Conservation (phyloP, 2,329 filamentous ascomycete genomes). For the Aureobasidium sp. region DNA sequence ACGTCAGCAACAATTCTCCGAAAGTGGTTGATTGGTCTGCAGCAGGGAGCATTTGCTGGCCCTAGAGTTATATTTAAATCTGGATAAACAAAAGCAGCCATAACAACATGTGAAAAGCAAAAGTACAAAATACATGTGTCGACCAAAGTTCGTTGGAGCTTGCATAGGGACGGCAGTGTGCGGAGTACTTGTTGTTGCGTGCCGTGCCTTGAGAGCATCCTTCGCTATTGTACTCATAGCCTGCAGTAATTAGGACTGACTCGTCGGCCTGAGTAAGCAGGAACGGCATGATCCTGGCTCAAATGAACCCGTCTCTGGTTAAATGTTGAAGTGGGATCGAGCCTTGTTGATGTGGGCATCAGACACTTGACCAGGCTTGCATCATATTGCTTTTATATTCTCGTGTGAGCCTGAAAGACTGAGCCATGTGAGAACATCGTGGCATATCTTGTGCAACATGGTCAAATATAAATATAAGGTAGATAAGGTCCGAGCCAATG, state of each 20-base stretch:
- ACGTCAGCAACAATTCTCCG: constrained; percentile 12
- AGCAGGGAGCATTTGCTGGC: not conserved
- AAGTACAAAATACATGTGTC: constrained; percentile 10
- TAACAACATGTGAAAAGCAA: not conserved
- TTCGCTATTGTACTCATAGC: not conserved
- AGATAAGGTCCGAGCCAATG: constrained; percentile 1
- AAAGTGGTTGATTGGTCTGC: not conserved
- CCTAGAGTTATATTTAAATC: constrained; percentile 3
- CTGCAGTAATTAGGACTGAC: not conserved
- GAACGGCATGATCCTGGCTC: not conserved
- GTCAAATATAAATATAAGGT: constrained; percentile 4
- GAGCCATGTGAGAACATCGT: not conserved
- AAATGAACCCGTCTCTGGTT: not conserved
- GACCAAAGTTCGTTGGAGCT: constrained; percentile 6
- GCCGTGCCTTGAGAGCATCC: constrained; percentile 5
- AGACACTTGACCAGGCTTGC: not conserved
- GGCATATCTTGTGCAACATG: constrained; percentile 5
- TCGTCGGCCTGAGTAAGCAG: not conserved
- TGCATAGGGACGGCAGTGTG: not conserved
- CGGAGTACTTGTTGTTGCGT: not conserved
- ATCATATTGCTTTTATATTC: not conserved
- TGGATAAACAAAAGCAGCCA: not conserved
- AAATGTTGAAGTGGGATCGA: not conserved
- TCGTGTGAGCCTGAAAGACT: not conserved
- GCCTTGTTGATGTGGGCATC: not conserved